Conservation (phyloP, 257 asterid genomes). For the Ilex asprella region DNA sequence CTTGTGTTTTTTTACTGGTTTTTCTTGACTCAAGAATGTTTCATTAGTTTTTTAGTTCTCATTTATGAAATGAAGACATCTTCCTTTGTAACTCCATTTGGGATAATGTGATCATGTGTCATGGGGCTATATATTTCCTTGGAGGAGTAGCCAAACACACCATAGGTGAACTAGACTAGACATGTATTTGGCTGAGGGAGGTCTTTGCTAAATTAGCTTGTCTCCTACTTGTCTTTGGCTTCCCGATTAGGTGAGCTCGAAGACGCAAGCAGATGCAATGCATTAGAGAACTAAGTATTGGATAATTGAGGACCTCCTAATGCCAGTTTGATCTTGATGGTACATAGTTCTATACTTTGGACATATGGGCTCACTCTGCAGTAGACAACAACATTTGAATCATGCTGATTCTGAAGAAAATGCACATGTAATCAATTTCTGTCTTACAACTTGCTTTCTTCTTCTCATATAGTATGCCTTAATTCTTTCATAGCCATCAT, state of each 20-base stretch:
- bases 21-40: no score
- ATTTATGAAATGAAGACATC: no score
- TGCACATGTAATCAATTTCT: slow-evolving; percentile 50
- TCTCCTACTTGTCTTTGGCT: not conserved
- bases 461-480: not conserved
- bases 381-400: slow-evolving; percentile 57
- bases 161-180: no score
- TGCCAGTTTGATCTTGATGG: slow-evolving; percentile 31
- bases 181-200: no score
- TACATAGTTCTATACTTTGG: slow-evolving; percentile 38
- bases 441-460: not conserved
- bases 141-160: no score
- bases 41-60: no score
- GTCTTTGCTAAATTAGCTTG: no score
- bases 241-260: not conserved
- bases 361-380: slow-evolving; percentile 89
- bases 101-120: no score
- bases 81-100: no score
- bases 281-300: not conserved
- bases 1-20: no score
- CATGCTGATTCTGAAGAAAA: slow-evolving; percentile 79
- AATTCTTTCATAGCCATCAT: slow-evolving; percentile 2
- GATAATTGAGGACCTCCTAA: slow-evolving; percentile 2
- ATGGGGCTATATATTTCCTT: no score
- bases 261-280: not conserved